Percentiles rank a stretch among this genome's conserved stretches.
Conservation (phyloP, 2,329 filamentous ascomycete genomes). For the Tolypocladium paradoxum region DNA sequence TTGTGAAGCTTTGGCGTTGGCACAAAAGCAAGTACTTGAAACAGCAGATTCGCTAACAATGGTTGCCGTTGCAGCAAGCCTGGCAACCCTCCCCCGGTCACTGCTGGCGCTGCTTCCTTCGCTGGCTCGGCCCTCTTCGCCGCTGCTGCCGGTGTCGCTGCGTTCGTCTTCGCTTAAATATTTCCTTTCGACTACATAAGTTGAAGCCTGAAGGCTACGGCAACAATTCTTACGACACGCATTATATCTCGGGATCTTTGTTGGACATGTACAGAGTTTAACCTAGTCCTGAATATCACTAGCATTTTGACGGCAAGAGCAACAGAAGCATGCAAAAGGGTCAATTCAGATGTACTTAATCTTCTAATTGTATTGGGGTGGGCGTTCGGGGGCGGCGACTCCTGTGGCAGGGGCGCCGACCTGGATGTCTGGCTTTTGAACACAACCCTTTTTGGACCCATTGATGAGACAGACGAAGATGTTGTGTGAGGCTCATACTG, state of each 20-base stretch:
- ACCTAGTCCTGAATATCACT: slow-evolving; percentile 25
- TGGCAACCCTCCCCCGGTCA: slow-evolving; percentile 26
- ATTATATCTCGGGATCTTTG: slow-evolving; percentile 15
- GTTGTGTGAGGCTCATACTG: not conserved
- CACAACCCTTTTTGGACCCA: slow-evolving; percentile 3
- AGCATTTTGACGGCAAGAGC: slow-evolving; percentile 12
- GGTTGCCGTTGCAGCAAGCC: slow-evolving; percentile 9
- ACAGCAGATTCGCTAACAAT: not conserved
- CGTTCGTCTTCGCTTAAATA: slow-evolving; percentile 44
- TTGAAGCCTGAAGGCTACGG: slow-evolving; percentile 30
- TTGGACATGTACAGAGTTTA: slow-evolving; percentile 27
- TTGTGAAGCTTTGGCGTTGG: too few relatives aligned
- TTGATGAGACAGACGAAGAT: not conserved
- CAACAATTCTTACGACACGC: slow-evolving; percentile 22
- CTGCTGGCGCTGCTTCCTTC: slow-evolving; percentile 41
- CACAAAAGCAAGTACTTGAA: too few relatives aligned
- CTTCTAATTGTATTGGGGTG: slow-evolving; percentile 30
- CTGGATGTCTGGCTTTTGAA: slow-evolving; percentile 11
- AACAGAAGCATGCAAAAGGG: slow-evolving; percentile 4
- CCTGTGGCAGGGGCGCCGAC: slow-evolving; percentile 6
- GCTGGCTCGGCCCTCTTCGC: slow-evolving; percentile 43
- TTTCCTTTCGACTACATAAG: slow-evolving; percentile 22
- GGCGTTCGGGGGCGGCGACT: slow-evolving; percentile 11
- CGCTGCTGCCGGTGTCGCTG: slow-evolving; percentile 42
- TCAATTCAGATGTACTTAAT: slow-evolving; percentile 29